Percentiles rank a stretch among this genome's conserved stretches.
Evolutionary conservation across 805 yeast species (phyloP).

Genomic region (Kuraishia capsulata): DNA sequence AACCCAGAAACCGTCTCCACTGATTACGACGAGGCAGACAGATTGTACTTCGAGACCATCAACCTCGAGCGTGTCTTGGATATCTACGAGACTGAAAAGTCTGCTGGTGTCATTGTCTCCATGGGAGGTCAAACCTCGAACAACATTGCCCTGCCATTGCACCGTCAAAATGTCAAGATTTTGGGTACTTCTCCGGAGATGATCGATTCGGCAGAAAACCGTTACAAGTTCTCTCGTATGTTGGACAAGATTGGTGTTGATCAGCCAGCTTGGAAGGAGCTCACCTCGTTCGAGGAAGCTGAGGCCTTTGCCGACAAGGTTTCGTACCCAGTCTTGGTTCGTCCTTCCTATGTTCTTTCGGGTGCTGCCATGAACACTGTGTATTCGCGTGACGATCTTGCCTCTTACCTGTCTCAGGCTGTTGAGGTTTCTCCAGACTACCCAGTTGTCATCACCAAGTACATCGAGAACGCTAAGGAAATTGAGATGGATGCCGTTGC

Average conservation of each 20-base stretch:
- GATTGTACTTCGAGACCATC: constrained; percentile 92
- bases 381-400: constrained; percentile 81
- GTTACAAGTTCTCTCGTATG: constrained; percentile 97
- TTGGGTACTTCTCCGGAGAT: constrained; percentile 96
- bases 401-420: constrained; percentile 82
- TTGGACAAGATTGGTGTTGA: constrained; percentile 93
- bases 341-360: constrained; percentile 94
- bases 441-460: constrained; percentile 96
- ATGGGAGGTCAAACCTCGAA: constrained; percentile 99
- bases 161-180: constrained; percentile 90
- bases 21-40: constrained; percentile 96
- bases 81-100: constrained; percentile 85
- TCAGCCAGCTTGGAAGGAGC: constrained; percentile 99
- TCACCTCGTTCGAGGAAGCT: constrained; percentile 88
- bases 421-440: constrained; percentile 96
- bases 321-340: constrained; percentile 88
- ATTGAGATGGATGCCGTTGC: constrained; percentile 99
- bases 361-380: constrained; percentile 99
- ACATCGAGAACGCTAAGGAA: constrained; percentile 94
- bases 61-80: constrained; percentile 91
- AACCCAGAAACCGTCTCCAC: constrained; percentile 99
- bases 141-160: constrained; percentile 87
- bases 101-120: constrained; percentile 87
- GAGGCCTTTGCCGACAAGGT: constrained; percentile 86
- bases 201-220: constrained; percentile 97